Evolutionary conservation across 352 stramenopile species (phyloP).

Genomic region (Globisporangium heterothallicum): DNA sequence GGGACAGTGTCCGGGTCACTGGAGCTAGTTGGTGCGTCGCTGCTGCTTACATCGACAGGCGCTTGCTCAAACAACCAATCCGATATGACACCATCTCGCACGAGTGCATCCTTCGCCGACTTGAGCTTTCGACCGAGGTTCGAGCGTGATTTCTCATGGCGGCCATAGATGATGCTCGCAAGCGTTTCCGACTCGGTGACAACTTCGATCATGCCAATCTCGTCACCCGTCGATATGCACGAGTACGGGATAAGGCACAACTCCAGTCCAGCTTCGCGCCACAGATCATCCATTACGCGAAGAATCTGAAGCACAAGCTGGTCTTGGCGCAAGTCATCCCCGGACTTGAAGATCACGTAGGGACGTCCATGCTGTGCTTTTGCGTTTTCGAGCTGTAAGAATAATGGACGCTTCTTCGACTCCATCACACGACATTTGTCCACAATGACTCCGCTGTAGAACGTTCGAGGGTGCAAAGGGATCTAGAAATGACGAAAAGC

Average conservation of each 20-base stretch:
- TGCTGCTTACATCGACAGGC: neutral
- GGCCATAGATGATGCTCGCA: constrained; percentile 79
- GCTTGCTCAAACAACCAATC: constrained; percentile 60
- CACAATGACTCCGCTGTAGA: constrained; percentile 70
- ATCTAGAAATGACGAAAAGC: constrained; percentile 26
- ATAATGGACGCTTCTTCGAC: constrained; percentile 90
- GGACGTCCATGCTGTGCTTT: constrained; percentile 55
- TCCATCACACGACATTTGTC: constrained; percentile 90
- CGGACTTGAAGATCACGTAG: constrained; percentile 90
- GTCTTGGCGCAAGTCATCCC: constrained; percentile 92
- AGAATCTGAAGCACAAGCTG: constrained; percentile 91
- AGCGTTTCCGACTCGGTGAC: constrained; percentile 85
- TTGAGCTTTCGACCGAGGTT: constrained; percentile 64
- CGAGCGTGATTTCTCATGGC: constrained; percentile 50
- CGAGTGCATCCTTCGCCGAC: constrained; percentile 61
- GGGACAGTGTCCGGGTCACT: neutral
- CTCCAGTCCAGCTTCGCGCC: constrained; percentile 79
- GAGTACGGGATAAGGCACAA: constrained; percentile 83
- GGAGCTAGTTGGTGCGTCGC: neutral
- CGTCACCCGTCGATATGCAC: constrained; percentile 82
- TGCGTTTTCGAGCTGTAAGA: constrained; percentile 77
- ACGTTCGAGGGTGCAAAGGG: constrained; percentile 79
- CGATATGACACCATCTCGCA: constrained; percentile 53
- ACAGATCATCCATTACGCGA: constrained; percentile 89
- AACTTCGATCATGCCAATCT: constrained; percentile 89